Base-by-base conservation (phyloP, 805 yeast genomes). In the Hanseniaspora guilliermondii region DNA sequence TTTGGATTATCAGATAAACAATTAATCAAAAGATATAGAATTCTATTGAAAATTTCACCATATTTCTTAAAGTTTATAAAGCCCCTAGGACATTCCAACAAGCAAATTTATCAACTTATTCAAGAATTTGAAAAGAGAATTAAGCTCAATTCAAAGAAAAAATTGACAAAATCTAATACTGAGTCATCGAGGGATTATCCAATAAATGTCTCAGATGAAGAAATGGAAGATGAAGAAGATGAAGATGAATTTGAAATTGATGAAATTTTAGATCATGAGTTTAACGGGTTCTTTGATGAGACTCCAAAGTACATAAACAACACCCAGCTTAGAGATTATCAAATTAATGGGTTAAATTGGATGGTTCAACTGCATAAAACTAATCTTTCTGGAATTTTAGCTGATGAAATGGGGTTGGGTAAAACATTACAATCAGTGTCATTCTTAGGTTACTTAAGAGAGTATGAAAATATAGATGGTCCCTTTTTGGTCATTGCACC, bases 381-480 rank as follows among this genome's bases (percentile, higher is more conserved):
- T 67, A 78, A 84, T 61, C 75, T 91, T 44, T 84, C 95, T 9
- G 98, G 98, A 21, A 93, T 91, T 46, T 71, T 91, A 49, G 98
- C 98, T 12, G 98, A 91, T 69, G 98, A 91, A 67, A 91, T 93
- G 98, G 98, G 98, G 2, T 74, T 91, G 40, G 98, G 98, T 55
- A 91, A 91, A 68, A 91, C 98, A 5, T 72, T 93, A 55, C 98
- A 91, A 69, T 91, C 97, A 0, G 87, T 91, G 47, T 79, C 97
- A 1, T 93, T 91, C 62, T 70, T 91, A 48, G 97, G 97, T 0
- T 87, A 85, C 65, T 69, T 93, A 57, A 77, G 97, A 59, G 87
- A 87, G 64, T 73, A 82, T 53, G 81, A 81, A 61, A 77, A 80
- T 30, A 77, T 89, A 16, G 84, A 83, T 58, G 98, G 98, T 0